Conservation (phyloP, 2,329 filamentous ascomycete species). For the Gliomastix tumulicola region DNA sequence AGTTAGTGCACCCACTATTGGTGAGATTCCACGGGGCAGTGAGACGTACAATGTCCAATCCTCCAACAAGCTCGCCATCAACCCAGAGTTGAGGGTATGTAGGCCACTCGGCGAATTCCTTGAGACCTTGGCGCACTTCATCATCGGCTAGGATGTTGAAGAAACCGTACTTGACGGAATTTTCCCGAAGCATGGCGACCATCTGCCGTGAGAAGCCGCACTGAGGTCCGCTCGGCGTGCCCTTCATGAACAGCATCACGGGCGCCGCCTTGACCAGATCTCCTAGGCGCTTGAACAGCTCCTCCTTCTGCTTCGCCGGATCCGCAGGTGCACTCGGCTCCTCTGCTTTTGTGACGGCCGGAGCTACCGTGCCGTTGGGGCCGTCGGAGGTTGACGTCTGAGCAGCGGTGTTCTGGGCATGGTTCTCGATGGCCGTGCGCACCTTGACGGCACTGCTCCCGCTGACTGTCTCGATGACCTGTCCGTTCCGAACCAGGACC, state of each 20-base stretch:
- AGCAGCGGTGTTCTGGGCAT: conserved; percentile 48
- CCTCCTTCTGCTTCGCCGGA: conserved; percentile 65
- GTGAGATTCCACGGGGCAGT: neutral
- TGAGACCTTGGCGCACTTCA: conserved; percentile 90
- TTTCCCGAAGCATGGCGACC: conserved; percentile 79
- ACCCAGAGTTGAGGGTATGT: conserved; percentile 96
- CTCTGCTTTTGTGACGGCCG: conserved; percentile 23
- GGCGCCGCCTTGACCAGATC: conserved; percentile 91
- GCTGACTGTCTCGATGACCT: conserved; percentile 77
- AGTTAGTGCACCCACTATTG: no score
- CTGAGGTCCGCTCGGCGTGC: conserved; percentile 79
- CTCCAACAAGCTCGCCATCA: conserved; percentile 82
- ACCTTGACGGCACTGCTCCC: conserved; percentile 87
- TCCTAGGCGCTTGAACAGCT: conserved; percentile 70
- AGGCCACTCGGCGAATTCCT: conserved; percentile 97
- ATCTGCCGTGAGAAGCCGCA: conserved; percentile 92
- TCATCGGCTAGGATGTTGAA: conserved; percentile 99
- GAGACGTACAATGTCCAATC: conserved; percentile 82
- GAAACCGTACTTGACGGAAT: conserved; percentile 92
- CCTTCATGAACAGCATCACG: conserved; percentile 99
- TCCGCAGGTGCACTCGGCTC: conserved; percentile 32
- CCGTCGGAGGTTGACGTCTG: conserved; percentile 22
- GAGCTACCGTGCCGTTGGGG: conserved; percentile 22
- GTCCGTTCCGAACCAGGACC: conserved; percentile 68
- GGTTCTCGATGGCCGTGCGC: conserved; percentile 75